Conservation (phyloP, 73 alveolate species). For the Durusdinium trenchii region DNA sequence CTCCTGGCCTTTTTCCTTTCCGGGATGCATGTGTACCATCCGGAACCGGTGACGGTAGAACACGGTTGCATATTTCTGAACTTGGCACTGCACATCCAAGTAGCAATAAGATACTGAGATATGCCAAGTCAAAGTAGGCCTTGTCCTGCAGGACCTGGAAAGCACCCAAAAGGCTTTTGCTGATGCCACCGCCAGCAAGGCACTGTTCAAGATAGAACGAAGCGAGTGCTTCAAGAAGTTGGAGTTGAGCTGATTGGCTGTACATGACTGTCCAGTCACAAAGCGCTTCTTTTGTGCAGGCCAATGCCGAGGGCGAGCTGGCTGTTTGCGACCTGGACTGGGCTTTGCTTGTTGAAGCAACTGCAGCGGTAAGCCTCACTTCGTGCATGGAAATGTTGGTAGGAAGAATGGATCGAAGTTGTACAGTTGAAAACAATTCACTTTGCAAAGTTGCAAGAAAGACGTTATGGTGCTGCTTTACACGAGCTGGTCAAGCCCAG, state of each 20-base stretch:
- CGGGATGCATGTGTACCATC: too few species aligned
- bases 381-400: too few species aligned
- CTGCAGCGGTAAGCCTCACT: too few species aligned
- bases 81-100: neutral
- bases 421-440: too few species aligned
- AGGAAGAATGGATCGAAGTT: too few species aligned
- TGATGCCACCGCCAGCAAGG: constrained; percentile 72
- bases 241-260: neutral
- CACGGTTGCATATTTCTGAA: too few species aligned
- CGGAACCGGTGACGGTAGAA: neutral
- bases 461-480: too few species aligned
- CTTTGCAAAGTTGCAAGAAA: too few species aligned
- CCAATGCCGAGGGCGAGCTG: constrained; percentile 77
- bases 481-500: too few species aligned
- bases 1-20: too few species aligned
- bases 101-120: neutral
- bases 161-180: constrained; percentile 73
- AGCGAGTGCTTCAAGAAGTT: neutral
- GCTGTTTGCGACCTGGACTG: constrained; percentile 79
- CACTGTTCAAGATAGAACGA: neutral
- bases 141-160: constrained; percentile 36
- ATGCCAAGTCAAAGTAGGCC: neutral
- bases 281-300: neutral
- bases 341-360: too few species aligned
- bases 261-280: neutral